Evolutionary conservation across 768 basidiomycete species (phyloP), one percentile per base, ranked within the genome.

Genomic region (Lentinula sp.): DNA sequence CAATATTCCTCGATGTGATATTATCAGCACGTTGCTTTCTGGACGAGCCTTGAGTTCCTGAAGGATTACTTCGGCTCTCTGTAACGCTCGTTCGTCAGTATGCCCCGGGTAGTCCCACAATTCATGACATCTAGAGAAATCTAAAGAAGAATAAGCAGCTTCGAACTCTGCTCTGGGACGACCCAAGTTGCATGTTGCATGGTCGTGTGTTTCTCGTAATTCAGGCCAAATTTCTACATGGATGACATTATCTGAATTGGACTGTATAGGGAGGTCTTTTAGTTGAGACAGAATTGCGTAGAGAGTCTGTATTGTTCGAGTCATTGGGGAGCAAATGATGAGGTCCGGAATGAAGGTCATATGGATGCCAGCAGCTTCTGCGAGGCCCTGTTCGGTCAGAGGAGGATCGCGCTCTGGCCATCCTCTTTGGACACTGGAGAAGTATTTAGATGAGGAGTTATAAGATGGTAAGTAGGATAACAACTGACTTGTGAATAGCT

Each of bases 281-380:
- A 66, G 48, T 43, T 59, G 53, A 2, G 58, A 43, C 21, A 66
- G 57, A 31, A 57, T 52, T 8, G 56, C 57, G n/a, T 52, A 37
- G 34, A 62, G 52, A n/a, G 65, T 66, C 21, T 66, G 64, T 23
- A 66, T 66, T 28, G 65, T 64, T 35, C 65, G 64, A 10, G 53
- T 55, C 65, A 66, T 66, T 7, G 65, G 65, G 10, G 65, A 66
- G 15, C 63, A 64, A 48, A 66, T 63, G 10, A 66, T 61, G 51
- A 66, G 64, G 35, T 66, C 65, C 1, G 65, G 65, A 13, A 52
- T 48, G 54, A 66, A 64, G 37, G 7, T 16, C 8, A 62, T 16
- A 28, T 34, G 18, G 7, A 62, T 53, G 2, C 28, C 31, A 32
- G 56, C 4, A 28, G 65, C 64, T 61, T 66, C 61, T 40, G 40